phyloP scores from a whole-genome alignment of 331 rosid genomes.

The Quercus phellos region DNA sequence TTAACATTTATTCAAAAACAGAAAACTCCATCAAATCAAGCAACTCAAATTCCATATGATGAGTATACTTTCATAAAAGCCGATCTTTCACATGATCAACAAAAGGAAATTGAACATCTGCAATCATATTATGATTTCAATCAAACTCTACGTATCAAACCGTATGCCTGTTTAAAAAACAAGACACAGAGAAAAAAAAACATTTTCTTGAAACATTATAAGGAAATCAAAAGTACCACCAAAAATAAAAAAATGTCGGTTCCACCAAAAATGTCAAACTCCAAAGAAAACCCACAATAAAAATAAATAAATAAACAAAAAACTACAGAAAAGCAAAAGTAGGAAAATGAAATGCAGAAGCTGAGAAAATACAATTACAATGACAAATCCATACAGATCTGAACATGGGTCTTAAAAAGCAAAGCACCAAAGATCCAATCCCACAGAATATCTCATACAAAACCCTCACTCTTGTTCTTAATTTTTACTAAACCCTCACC shows the following conservation, averaged over 20 bases:
- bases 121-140: neutral
- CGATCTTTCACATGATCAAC: neutral
- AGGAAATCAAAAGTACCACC: neutral
- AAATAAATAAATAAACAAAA: neutral
- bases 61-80: neutral
- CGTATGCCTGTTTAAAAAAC: neutral
- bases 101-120: neutral
- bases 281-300: constrained; percentile 4
- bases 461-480: neutral
- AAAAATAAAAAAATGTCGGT: neutral
- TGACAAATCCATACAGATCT: constrained; percentile 37
- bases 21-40: neutral
- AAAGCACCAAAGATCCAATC: neutral
- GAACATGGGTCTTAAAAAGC: neutral
- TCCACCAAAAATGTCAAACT: neutral
- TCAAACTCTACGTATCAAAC: neutral
- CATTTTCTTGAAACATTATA: neutral
- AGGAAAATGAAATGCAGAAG: neutral
- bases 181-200: neutral
- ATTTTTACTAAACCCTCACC: too few species aligned
- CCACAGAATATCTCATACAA: neutral
- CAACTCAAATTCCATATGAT: neutral
- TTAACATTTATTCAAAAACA: neutral
- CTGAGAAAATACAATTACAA: neutral
- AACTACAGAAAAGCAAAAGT: neutral